phyloP scores from a whole-genome alignment of 805 yeast genomes.

The Starmerella ratchasimensis region DNA sequence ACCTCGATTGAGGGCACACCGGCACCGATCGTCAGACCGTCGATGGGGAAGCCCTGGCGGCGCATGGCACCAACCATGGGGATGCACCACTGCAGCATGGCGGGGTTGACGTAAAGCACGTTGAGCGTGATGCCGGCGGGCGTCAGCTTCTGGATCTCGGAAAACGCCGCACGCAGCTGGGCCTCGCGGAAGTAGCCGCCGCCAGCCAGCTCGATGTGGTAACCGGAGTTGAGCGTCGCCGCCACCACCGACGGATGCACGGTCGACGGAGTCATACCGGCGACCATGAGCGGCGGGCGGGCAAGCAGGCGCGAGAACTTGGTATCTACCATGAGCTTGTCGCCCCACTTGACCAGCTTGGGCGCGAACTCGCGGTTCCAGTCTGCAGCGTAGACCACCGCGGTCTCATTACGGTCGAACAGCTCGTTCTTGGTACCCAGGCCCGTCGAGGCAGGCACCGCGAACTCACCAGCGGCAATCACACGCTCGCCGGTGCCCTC shows the following conservation, averaged over 20 bases:
- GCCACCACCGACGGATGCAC: constrained; percentile 89
- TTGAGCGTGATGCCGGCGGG: constrained; percentile 88
- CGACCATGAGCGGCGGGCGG: constrained; percentile 91
- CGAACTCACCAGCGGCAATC: constrained; percentile 85
- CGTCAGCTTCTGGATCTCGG: constrained; percentile 52
- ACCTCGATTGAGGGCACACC: constrained; percentile 98
- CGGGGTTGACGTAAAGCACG: constrained; percentile 90
- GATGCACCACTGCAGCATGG: constrained; percentile 97
- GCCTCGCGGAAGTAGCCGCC: constrained; percentile 87
- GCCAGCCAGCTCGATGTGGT: constrained; percentile 95
- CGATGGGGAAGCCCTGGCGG: constrained; percentile 86
- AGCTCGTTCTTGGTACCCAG: constrained; percentile 92
- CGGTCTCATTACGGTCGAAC: constrained; percentile 51
- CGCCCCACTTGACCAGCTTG: constrained; percentile 56
- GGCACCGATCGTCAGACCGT: constrained; percentile 94
- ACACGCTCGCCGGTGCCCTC: constrained; percentile 97
- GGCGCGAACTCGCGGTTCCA: constrained; percentile 89
- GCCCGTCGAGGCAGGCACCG: constrained; percentile 48
- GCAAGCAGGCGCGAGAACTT: constrained; percentile 85
- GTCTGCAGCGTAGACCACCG: constrained; percentile 71
- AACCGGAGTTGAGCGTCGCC: constrained; percentile 90
- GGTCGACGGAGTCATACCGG: constrained; percentile 99
- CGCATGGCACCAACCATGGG: constrained; percentile 85
- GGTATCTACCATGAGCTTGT: constrained; percentile 71
- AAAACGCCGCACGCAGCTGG: constrained; percentile 60